A percentile compares a stretch with the other conserved stretches of the same genome.
phyloP scores from a whole-genome alignment of 306 rosid genomes.

The Phaseolus lunatus region DNA sequence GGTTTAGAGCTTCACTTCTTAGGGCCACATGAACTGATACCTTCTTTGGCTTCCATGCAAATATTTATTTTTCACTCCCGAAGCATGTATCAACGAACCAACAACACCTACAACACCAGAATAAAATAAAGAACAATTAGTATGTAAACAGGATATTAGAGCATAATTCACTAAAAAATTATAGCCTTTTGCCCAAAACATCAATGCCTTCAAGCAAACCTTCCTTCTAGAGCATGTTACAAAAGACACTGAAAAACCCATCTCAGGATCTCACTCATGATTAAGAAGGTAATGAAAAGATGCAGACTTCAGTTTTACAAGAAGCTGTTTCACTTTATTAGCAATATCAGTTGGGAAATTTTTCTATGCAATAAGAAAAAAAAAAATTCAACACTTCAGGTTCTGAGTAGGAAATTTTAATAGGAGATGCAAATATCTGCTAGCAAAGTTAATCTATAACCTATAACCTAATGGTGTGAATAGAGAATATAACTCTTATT shows the following conservation, averaged over 20 bases:
- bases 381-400: not conserved
- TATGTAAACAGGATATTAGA: not conserved
- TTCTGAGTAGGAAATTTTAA: constrained; percentile 29
- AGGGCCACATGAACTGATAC: constrained; percentile 78
- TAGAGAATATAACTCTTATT: too few relatives aligned
- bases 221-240: constrained; percentile 37
- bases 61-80: constrained; percentile 39
- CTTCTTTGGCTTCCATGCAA: constrained; percentile 83
- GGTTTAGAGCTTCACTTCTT: constrained; percentile 66
- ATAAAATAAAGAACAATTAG: constrained; percentile 1
- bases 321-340: constrained; percentile 5
- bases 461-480: too few relatives aligned
- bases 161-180: not conserved
- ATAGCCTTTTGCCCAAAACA: constrained; percentile 18
- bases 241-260: constrained; percentile 41
- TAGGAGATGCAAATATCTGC: constrained; percentile 39
- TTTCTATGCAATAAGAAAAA: not conserved
- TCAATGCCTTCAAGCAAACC: constrained; percentile 44
- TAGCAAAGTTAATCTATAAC: constrained; percentile 24
- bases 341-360: constrained; percentile 33
- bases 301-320: constrained; percentile 10
- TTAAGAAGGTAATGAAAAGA: constrained; percentile 3
- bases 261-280: constrained; percentile 31
- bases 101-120: constrained; percentile 54
- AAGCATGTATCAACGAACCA: constrained; percentile 41